phyloP scores from a whole-genome alignment of 2,329 filamentous ascomycete genomes.

The Microdochium nivale region DNA sequence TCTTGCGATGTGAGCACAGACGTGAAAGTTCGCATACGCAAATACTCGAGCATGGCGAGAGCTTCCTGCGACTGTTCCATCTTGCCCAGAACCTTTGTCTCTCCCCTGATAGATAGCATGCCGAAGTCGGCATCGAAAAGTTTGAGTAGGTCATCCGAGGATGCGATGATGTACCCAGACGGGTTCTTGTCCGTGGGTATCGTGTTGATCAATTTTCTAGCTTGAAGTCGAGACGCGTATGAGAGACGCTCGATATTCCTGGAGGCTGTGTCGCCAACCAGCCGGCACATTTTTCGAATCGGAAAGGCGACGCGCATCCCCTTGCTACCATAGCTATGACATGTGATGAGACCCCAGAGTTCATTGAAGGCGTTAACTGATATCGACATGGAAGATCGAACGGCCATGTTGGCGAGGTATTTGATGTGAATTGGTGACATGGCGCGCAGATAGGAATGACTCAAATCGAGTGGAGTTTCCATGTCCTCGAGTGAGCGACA shows the following conservation, averaged over 20 bases:
- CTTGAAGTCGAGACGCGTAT: constrained; percentile 76
- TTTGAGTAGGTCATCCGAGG: constrained; percentile 74
- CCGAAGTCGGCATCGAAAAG: constrained; percentile 86
- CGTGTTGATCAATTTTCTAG: constrained; percentile 81
- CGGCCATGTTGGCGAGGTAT: constrained; percentile 81
- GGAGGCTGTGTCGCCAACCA: constrained; percentile 79
- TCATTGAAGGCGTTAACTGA: constrained; percentile 81
- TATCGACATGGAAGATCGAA: constrained; percentile 91
- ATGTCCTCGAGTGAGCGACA: constrained; percentile 69
- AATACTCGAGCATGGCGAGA: constrained; percentile 74
- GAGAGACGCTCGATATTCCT: constrained; percentile 82
- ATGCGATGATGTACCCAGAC: constrained; percentile 83
- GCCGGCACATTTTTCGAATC: constrained; percentile 82
- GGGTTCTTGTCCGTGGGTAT: constrained; percentile 73
- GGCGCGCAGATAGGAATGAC: constrained; percentile 74
- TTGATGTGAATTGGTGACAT: constrained; percentile 89
- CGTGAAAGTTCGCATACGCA: constrained; percentile 65
- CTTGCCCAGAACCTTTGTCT: constrained; percentile 76
- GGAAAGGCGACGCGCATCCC: constrained; percentile 92
- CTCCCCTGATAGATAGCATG: constrained; percentile 73
- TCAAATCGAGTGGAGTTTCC: constrained; percentile 70
- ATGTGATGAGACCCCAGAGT: constrained; percentile 82
- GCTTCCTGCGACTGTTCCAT: constrained; percentile 74
- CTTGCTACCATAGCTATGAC: constrained; percentile 66
- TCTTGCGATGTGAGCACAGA: constrained; percentile 74